Evolutionary conservation across 768 basidiomycete species (phyloP), one percentile per base, ranked within the genome.

Genomic region (Strobilomyces confusus): DNA sequence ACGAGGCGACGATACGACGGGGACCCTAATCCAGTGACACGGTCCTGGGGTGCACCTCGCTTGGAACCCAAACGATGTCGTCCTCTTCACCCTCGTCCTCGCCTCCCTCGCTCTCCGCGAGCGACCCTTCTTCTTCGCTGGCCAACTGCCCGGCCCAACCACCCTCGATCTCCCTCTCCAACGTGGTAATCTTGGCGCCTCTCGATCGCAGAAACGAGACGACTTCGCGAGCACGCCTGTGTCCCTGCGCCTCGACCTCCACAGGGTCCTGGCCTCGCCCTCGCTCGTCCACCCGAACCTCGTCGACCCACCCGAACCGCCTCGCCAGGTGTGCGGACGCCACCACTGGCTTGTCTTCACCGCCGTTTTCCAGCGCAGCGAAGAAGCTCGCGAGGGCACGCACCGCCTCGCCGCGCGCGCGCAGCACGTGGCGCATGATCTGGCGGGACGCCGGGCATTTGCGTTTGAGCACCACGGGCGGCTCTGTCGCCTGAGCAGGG

Each of bases 371-470:
- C 53, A 95, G 72, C 50, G 86, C 78, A 33, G 81, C 78, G 53
- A 95, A 82, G 66, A 91, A 86, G 48, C 72, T 71, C 17, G 86
- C 85, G 17, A 98, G 80, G 7, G 84, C 83, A 55, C 84, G 82
- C 33, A 86, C 80, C 15, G 93, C 92, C 66, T 92, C 84, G 5
- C 85, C 80, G n/a, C 95, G 86, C 23, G 89, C 86, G 17, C 89
- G 80, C 48, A 98, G 75, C 52, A 97, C 89, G 70, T 97, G 92
- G 19, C 91, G 88, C 61, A 98, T 84, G 54, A 97, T 82, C 42
- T 85, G 81, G 42, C 91, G 84, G 9, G 91, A 86, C 11, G 92
- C 86, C 2, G 92, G 85, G 22, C 80, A 70, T 29, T 70, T 72
- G 4, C 54, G 62, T 57, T 75, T 70, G 22, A 51, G 37, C 36